Percentiles rank a stretch among this genome's conserved stretches.
phyloP scores from a whole-genome alignment of 2,329 filamentous ascomycete genomes.

The Aspergillus vadensis region DNA sequence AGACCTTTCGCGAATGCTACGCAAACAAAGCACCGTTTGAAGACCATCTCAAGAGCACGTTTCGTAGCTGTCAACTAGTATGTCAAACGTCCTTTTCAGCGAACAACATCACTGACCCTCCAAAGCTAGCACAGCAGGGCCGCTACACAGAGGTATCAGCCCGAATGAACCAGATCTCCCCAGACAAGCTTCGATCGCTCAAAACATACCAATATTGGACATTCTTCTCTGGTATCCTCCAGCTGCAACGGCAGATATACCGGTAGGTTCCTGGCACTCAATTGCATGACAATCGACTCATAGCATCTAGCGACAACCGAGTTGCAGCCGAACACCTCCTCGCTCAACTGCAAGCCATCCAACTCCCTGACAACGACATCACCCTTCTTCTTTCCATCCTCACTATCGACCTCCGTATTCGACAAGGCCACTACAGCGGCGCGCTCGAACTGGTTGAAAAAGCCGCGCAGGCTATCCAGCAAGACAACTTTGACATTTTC shows the following conservation, averaged over 20 bases:
- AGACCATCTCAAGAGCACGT: conserved; percentile 74
- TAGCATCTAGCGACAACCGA: conserved; percentile 54
- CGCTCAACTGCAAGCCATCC: conserved; percentile 56
- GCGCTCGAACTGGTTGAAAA: conserved; percentile 59
- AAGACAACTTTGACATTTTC: conserved; percentile 63
- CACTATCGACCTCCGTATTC: conserved; percentile 61
- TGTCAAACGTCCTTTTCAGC: conserved; percentile 11
- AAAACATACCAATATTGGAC: conserved; percentile 68
- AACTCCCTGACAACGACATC: conserved; percentile 60
- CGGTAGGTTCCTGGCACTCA: conserved; percentile 32
- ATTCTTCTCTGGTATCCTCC: conserved; percentile 46
- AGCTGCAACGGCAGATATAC: conserved; percentile 45
- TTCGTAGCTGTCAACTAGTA: conserved; percentile 67
- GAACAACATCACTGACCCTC: neutral
- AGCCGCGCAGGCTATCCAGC: conserved; percentile 53
- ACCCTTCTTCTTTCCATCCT: conserved; percentile 60
- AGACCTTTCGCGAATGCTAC: conserved; percentile 77
- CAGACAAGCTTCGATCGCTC: conserved; percentile 67
- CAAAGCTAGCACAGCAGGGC: conserved; percentile 63
- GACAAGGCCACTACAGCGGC: conserved; percentile 53
- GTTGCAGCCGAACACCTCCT: conserved; percentile 60
- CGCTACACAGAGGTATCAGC: conserved; percentile 69
- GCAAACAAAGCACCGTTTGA: conserved; percentile 66
- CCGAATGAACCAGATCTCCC: conserved; percentile 61
- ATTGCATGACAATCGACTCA: conserved; percentile 9